Percentiles rank a stretch among this genome's conserved stretches.
Evolutionary conservation across 31 red algal genomes (phyloP).

Genomic region (Porphyra umbilicalis): DNA sequence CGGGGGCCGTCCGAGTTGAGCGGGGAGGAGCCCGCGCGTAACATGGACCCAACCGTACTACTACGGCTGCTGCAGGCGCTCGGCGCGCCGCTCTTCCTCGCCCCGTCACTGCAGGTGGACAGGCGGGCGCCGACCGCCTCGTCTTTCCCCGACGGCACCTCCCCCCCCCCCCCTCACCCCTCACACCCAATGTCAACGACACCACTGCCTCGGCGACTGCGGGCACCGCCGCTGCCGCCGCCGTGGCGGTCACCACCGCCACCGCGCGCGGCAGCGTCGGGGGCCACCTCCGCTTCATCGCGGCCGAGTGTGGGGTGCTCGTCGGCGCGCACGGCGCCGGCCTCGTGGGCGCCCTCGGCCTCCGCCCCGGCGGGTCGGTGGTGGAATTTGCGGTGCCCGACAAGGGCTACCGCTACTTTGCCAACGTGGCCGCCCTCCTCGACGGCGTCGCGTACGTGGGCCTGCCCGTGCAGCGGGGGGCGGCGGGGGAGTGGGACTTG

Average conservation of each 20-base stretch:
- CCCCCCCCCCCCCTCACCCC: background rate
- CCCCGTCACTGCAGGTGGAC: background rate
- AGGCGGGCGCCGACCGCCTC: too few relatives aligned
- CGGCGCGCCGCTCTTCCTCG: background rate
- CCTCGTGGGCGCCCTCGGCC: background rate
- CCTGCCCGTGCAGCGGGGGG: background rate
- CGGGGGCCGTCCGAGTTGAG: background rate
- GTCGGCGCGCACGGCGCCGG: background rate
- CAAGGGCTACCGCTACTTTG: background rate
- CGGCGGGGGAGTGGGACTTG: background rate
- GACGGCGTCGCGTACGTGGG: background rate
- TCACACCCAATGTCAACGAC: background rate
- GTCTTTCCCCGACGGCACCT: too few relatives aligned
- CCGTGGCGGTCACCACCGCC: background rate
- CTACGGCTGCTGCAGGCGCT: background rate
- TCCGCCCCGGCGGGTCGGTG: background rate
- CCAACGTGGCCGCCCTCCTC: background rate
- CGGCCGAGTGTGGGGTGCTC: background rate
- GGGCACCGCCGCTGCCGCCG: background rate
- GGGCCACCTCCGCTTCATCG: background rate
- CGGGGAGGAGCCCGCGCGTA: background rate
- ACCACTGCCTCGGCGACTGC: background rate
- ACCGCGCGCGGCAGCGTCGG: background rate
- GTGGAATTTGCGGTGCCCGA: background rate
- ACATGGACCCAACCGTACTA: background rate